A percentile compares a stretch with the other conserved stretches of the same genome.
Conservation (phyloP, 1,139 yeast genomes). For the Candida sp. region DNA sequence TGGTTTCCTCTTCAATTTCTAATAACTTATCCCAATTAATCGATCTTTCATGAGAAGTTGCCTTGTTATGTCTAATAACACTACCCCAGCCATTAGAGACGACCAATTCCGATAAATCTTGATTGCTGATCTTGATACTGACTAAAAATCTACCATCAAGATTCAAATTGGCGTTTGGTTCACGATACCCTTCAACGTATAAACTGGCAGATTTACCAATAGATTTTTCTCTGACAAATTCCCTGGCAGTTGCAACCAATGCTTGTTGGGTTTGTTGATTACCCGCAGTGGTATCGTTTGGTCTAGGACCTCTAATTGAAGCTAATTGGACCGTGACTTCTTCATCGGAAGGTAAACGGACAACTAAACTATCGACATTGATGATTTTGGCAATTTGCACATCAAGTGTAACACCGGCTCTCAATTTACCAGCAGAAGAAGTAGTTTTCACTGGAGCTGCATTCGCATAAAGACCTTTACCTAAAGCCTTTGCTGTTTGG, state of each 20-base stretch:
- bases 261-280: constrained; percentile 37
- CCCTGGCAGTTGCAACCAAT: constrained; percentile 64
- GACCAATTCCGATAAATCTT: constrained; percentile 60
- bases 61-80: constrained; percentile 77
- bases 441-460: constrained; percentile 14
- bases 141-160: constrained; percentile 68
- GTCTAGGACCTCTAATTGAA: constrained; percentile 71
- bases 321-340: constrained; percentile 69
- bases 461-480: constrained; percentile 60
- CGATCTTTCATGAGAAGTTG: constrained; percentile 65
- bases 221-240: constrained; percentile 62
- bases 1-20: constrained; percentile 66
- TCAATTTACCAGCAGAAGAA: constrained; percentile 17
- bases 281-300: constrained; percentile 52
- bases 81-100: constrained; percentile 70
- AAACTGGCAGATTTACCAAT: constrained; percentile 69
- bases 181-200: constrained; percentile 63
- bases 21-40: constrained; percentile 74
- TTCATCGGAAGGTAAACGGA: constrained; percentile 47
- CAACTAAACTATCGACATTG: constrained; percentile 64
- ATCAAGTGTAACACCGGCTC: constrained; percentile 46
- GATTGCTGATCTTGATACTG: constrained; percentile 45
- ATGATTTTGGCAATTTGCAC: constrained; percentile 60
- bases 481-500: constrained; percentile 58
- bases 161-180: constrained; percentile 53